Evolutionary conservation across 768 basidiomycete genomes (phyloP), one percentile per base, ranked within the genome.

Genomic region (Mycena polygramma): DNA sequence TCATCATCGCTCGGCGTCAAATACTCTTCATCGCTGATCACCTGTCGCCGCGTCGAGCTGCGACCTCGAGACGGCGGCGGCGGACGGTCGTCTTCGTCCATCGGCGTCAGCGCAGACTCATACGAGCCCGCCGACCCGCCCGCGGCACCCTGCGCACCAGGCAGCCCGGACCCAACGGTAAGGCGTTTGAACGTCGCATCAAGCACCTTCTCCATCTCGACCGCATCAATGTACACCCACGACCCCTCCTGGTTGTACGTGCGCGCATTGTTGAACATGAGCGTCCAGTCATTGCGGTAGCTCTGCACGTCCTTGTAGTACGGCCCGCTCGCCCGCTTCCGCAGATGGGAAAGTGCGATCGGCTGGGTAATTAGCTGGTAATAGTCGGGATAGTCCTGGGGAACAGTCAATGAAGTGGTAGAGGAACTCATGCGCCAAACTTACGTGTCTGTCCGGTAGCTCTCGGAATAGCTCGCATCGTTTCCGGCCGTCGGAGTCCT

Each of bases 221-320:
- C 93, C 10, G 97, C 96, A 70, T 97, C 95, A 69, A 93, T 86
- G 80, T 96, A 97, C 45, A 98, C 96, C 93, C 94, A 95, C 0
- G 95, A 97, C 2, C 93, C 95, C 80, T 97, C 95, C 79, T 93
- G 92, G 79, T 98, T 98, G 85, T 95, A 99, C 52, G 90, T 93
- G 75, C 94, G 88, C 7, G 97, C 97, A 76, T 99, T 99, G 79
- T 90, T 87, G 81, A 97, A 98, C 93, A 99, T 96, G 65, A 96
- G 87, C 73, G 88, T 87, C 90, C 92, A 95, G 79, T 97, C 95
- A 54, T 90, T 88, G 66, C 88, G 85, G 82, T 91, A 96, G 66
- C 88, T 84, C 41, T 87, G 82, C 43, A 96, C 89, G 46, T 81
- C 89, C 84, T 94, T 95, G 84, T 96, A 95, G 65, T 87, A 84